Evolutionary conservation across 2,329 filamentous ascomycete genomes (phyloP).

Genomic region (Hypoxylon sp.): DNA sequence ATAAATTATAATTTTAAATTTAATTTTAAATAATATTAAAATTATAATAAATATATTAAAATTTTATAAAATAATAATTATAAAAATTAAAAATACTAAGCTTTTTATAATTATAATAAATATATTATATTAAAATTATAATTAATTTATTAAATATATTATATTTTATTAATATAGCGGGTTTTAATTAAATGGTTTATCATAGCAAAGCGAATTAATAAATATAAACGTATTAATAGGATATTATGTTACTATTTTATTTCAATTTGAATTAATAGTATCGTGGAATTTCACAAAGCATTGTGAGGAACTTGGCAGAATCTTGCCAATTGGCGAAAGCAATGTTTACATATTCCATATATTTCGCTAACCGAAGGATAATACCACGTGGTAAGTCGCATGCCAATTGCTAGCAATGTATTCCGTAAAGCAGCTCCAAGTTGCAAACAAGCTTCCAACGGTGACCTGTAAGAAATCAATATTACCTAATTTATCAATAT

Average conservation of each 20-base stretch:
- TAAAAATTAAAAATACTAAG: too few relatives aligned
- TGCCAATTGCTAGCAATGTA: background rate
- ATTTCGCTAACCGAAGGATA: background rate
- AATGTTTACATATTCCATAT: background rate
- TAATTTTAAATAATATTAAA: too few relatives aligned
- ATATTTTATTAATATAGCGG: too few relatives aligned
- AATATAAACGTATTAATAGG: too few relatives aligned
- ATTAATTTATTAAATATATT: too few relatives aligned
- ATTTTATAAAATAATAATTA: too few relatives aligned
- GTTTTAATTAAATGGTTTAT: too few relatives aligned
- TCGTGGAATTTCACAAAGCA: background rate
- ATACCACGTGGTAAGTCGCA: background rate
- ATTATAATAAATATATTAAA: too few relatives aligned
- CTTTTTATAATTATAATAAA: too few relatives aligned
- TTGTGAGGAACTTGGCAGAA: background rate
- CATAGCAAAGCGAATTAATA: too few relatives aligned
- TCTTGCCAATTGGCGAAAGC: background rate
- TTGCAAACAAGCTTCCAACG: background rate
- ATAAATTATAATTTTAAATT: too few relatives aligned
- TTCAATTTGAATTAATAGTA: background rate
- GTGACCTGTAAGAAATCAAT: background rate
- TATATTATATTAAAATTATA: too few relatives aligned
- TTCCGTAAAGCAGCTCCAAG: background rate
- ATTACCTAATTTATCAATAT: background rate
- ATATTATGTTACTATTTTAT: background rate